Percentiles rank a stretch among this genome's conserved stretches.
Evolutionary conservation across 495 filamentous ascomycete genomes (phyloP).

Genomic region (Immersiella caudata): DNA sequence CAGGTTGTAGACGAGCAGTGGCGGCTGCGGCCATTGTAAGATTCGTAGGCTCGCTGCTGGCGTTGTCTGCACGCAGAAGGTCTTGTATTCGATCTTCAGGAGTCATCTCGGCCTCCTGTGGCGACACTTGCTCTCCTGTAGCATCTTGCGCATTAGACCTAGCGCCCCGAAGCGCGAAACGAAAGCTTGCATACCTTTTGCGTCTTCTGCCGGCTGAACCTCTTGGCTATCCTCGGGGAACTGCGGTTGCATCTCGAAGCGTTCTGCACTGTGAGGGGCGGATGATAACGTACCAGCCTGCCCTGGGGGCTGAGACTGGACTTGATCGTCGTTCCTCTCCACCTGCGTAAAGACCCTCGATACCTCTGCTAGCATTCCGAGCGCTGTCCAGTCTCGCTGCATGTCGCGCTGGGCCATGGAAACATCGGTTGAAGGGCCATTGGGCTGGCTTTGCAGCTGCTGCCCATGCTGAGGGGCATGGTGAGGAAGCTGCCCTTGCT

Average conservation of each 20-base stretch:
- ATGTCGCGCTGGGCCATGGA: conserved; percentile 35
- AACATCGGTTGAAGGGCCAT: conserved; percentile 35
- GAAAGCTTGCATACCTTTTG: conserved; percentile 34
- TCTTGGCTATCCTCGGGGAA: conserved; percentile 48
- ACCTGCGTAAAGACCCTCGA: conserved; percentile 67
- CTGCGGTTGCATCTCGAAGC: conserved; percentile 54
- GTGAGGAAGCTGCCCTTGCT: conserved; percentile 25
- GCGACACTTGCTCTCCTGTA: conserved; percentile 16
- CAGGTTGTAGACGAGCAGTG: conserved; percentile 49
- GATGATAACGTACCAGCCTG: conserved; percentile 3
- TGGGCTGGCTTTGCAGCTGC: conserved; percentile 39
- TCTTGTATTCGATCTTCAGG: conserved; percentile 44
- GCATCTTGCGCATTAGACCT: background rate
- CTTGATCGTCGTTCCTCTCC: conserved; percentile 52
- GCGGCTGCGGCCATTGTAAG: conserved; percentile 53
- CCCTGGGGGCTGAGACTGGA: conserved; percentile 24
- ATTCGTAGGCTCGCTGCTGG: conserved; percentile 37
- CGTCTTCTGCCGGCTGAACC: conserved; percentile 35
- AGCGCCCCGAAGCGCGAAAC: too few relatives aligned
- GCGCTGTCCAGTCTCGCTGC: conserved; percentile 61
- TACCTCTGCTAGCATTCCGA: conserved; percentile 81
- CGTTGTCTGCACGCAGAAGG: conserved; percentile 34
- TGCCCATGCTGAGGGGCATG: conserved; percentile 28
- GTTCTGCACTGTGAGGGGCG: conserved; percentile 29
- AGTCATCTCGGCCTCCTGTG: conserved; percentile 27